Evolutionary conservation across 345 rosid genomes (phyloP).

Genomic region (Gossypioides kirkii): DNA sequence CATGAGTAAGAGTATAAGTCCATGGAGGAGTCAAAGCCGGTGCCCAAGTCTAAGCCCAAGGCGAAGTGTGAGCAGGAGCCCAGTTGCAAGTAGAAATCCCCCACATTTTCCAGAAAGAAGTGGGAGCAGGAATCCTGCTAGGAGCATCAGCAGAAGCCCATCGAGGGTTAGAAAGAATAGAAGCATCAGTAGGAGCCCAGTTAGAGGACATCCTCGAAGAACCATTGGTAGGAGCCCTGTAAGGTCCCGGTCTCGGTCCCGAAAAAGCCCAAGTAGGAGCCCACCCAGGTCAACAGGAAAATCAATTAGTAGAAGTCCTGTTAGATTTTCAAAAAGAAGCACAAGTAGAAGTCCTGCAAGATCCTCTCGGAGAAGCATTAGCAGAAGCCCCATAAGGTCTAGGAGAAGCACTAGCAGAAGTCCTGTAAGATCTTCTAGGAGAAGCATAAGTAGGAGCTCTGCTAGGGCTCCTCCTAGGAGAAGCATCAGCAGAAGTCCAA

Average conservation of each 20-base stretch:
- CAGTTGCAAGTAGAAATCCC: constrained; percentile 9
- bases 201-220: constrained; percentile 18
- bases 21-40: constrained; percentile 49
- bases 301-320: constrained; percentile 40
- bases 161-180: constrained; percentile 26
- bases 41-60: constrained; percentile 50
- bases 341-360: constrained; percentile 42
- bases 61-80: constrained; percentile 33
- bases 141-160: constrained; percentile 55
- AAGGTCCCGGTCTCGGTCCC: constrained; percentile 21
- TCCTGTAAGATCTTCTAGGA: constrained; percentile 35
- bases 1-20: constrained; percentile 76
- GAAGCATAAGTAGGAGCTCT: constrained; percentile 60
- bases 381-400: constrained; percentile 55
- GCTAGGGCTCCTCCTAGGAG: constrained; percentile 45
- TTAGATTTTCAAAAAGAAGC: constrained; percentile 17
- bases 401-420: constrained; percentile 60
- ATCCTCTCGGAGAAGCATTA: constrained; percentile 39
- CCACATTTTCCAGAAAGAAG: constrained; percentile 25
- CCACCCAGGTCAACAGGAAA: constrained; percentile 25
- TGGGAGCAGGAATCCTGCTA: constrained; percentile 37
- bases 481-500: constrained; percentile 61
- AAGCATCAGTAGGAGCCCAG: constrained; percentile 34
- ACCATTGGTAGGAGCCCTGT: constrained; percentile 33
- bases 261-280: constrained; percentile 54